These are phyloP conservation scores for Papiliotrema nemorosa DNA, from an alignment of 1,284 basidiomycete genomes.

Conservation along the genomic window DNA sequence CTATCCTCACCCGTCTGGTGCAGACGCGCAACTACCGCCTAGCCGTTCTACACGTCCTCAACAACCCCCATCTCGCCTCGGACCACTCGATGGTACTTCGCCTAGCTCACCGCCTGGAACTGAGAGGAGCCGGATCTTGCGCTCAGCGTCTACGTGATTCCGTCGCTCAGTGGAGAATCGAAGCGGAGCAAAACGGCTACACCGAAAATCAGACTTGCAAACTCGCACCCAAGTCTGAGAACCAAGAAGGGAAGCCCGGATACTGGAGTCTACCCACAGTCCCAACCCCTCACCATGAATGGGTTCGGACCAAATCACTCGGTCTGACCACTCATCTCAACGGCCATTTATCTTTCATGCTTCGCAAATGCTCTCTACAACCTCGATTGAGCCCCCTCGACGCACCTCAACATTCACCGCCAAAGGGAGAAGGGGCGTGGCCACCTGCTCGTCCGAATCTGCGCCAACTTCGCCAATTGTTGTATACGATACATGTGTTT, in stretches of 20 bases:
- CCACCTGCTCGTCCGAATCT: slow-evolving; percentile 12
- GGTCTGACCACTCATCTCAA: slow-evolving; percentile 19
- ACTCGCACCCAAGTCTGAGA: not conserved
- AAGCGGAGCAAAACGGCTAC: no score
- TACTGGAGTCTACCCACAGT: not conserved
- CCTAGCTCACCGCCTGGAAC: slow-evolving; percentile 20
- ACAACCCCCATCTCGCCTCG: slow-evolving; percentile 25
- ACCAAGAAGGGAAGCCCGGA: not conserved
- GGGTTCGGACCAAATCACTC: not conserved
- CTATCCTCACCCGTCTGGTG: not conserved
- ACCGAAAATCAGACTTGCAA: no score
- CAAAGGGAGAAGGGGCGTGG: not conserved
- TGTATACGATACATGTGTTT: slow-evolving; percentile 26
- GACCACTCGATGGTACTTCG: slow-evolving; percentile 16
- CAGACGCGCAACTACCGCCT: slow-evolving; percentile 24
- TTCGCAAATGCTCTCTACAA: slow-evolving; percentile 8
- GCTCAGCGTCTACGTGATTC: no score
- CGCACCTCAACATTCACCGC: slow-evolving; percentile 2
- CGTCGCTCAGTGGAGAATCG: no score
- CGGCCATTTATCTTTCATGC: slow-evolving; percentile 15
- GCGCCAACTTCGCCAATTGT: slow-evolving; percentile 27
- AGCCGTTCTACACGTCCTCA: slow-evolving; percentile 32
- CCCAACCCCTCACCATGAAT: not conserved
- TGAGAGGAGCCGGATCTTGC: slow-evolving; percentile 16
- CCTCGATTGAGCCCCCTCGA: not conserved